Percentiles rank a stretch among this genome's conserved stretches.
Conservation (phyloP, 495 filamentous ascomycete genomes). For the Lindgomyces ingoldianus region DNA sequence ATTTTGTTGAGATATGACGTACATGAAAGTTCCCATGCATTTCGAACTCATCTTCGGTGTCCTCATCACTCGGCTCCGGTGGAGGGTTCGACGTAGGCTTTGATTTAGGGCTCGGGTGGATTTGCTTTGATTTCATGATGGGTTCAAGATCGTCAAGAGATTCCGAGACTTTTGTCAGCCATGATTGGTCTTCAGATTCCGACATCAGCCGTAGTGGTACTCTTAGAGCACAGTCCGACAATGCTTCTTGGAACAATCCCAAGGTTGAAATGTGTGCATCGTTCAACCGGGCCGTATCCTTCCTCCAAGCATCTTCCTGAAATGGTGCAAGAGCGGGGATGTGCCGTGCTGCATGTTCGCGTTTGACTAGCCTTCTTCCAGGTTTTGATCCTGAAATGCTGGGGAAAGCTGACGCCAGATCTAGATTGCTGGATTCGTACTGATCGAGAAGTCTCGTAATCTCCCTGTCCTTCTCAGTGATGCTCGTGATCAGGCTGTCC, state of each 20-base stretch:
- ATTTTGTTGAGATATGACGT: not conserved
- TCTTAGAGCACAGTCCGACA: slow-evolving; percentile 41
- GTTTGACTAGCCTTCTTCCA: slow-evolving; percentile 44
- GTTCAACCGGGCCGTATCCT: slow-evolving; percentile 33
- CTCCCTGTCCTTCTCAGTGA: slow-evolving; percentile 77
- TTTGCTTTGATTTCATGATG: not conserved
- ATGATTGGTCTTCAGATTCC: slow-evolving; percentile 32
- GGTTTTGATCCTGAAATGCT: slow-evolving; percentile 49
- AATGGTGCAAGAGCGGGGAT: slow-evolving; percentile 61
- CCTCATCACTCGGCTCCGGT: slow-evolving; percentile 42
- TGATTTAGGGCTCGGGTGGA: not conserved
- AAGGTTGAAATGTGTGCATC: slow-evolving; percentile 30
- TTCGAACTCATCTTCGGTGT: slow-evolving; percentile 42
- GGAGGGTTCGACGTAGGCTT: slow-evolving; percentile 29
- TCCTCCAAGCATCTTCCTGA: slow-evolving; percentile 51
- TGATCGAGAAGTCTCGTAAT: slow-evolving; percentile 77
- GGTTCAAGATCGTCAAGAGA: not conserved
- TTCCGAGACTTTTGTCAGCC: slow-evolving; percentile 17
- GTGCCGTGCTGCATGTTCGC: slow-evolving; percentile 52
- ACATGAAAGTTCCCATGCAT: slow-evolving; percentile 26
- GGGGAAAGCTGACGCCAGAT: slow-evolving; percentile 71
- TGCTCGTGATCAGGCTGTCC: slow-evolving; percentile 55
- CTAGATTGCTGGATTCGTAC: slow-evolving; percentile 66
- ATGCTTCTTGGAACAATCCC: slow-evolving; percentile 38
- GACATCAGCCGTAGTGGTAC: slow-evolving; percentile 51